phyloP scores from a whole-genome alignment of 768 basidiomycete species.

The Clavulina sp. region DNA sequence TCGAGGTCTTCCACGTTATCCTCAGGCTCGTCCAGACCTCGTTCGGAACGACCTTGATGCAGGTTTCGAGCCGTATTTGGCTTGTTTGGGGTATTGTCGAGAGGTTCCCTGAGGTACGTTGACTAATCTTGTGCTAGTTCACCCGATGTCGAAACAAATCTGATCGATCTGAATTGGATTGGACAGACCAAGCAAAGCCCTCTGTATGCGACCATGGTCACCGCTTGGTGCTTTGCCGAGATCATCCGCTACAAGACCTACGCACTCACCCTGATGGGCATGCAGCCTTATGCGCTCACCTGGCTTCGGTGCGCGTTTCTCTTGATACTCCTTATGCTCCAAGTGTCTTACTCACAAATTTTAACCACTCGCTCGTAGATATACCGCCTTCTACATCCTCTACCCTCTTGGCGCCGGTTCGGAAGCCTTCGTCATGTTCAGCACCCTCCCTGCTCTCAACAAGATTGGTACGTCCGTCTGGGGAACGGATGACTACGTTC shows the following conservation, averaged over 20 bases:
- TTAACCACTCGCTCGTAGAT: slow-evolving; percentile 43
- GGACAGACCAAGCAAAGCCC: slow-evolving; percentile 52
- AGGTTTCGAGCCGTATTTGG: slow-evolving; percentile 67
- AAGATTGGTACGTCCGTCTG: slow-evolving; percentile 27
- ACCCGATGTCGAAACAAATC: background rate
- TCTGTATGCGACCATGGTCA: slow-evolving; percentile 75
- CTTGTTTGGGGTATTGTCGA: slow-evolving; percentile 73
- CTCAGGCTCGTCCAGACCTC: slow-evolving; percentile 68
- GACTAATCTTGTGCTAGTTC: background rate
- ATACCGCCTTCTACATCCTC: slow-evolving; percentile 85
- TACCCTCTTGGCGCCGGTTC: slow-evolving; percentile 86
- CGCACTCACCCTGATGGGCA: slow-evolving; percentile 41
- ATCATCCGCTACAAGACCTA: slow-evolving; percentile 87
- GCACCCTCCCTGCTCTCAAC: slow-evolving; percentile 41
- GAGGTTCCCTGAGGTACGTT: slow-evolving; percentile 40
- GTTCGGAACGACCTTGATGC: slow-evolving; percentile 51
- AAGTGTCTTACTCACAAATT: background rate
- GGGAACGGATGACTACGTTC: slow-evolving; percentile 38
- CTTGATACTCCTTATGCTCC: background rate
- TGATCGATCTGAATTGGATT: too few relatives aligned
- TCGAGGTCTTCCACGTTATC: slow-evolving; percentile 72
- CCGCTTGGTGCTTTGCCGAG: slow-evolving; percentile 87
- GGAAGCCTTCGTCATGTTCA: slow-evolving; percentile 70
- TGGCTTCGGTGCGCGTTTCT: slow-evolving; percentile 18
- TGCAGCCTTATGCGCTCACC: slow-evolving; percentile 24